Percentiles rank a stretch among this genome's conserved stretches.
Conservation (phyloP, 805 yeast species). For the Nakazawaea holstii region DNA sequence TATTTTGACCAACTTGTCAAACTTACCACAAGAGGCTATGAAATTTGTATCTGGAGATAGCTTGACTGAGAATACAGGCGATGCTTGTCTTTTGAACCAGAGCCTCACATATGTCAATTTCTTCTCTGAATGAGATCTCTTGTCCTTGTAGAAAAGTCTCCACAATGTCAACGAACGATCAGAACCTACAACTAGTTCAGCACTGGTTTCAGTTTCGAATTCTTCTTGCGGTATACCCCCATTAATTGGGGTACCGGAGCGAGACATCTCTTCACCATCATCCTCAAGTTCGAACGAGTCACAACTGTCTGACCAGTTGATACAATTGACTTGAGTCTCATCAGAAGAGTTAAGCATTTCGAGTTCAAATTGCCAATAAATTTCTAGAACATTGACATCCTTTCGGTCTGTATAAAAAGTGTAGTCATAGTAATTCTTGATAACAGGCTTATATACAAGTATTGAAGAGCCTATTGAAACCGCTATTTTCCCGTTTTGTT, state of each 20-base stretch:
- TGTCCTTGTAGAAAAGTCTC: conserved; percentile 30
- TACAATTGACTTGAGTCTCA: conserved; percentile 20
- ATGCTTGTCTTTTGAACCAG: conserved; percentile 53
- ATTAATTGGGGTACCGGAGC: background rate
- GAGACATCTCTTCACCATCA: background rate
- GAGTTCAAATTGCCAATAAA: conserved; percentile 26
- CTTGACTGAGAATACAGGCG: conserved; percentile 50
- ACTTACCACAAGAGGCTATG: conserved; percentile 57
- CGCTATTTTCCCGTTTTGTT: conserved; percentile 56
- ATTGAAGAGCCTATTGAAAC: conserved; percentile 42
- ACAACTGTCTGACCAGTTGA: conserved; percentile 31
- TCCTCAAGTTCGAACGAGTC: conserved; percentile 22
- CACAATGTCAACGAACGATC: conserved; percentile 44
- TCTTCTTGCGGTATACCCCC: conserved; percentile 23
- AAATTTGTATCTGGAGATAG: conserved; percentile 66
- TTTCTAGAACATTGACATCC: conserved; percentile 23
- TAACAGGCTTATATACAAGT: conserved; percentile 49
- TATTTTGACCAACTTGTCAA: conserved; percentile 64
- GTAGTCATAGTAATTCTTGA: conserved; percentile 36
- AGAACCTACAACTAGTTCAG: conserved; percentile 62
- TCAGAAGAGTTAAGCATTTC: conserved; percentile 19
- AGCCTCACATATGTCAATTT: conserved; percentile 19
- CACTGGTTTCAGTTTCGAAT: conserved; percentile 28
- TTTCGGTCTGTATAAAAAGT: conserved; percentile 26
- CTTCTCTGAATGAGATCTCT: conserved; percentile 14